Percentiles rank a stretch among this genome's conserved stretches.
Evolutionary conservation across 176 grass and related monocot species (phyloP).

Genomic region (Carex kokanica): DNA sequence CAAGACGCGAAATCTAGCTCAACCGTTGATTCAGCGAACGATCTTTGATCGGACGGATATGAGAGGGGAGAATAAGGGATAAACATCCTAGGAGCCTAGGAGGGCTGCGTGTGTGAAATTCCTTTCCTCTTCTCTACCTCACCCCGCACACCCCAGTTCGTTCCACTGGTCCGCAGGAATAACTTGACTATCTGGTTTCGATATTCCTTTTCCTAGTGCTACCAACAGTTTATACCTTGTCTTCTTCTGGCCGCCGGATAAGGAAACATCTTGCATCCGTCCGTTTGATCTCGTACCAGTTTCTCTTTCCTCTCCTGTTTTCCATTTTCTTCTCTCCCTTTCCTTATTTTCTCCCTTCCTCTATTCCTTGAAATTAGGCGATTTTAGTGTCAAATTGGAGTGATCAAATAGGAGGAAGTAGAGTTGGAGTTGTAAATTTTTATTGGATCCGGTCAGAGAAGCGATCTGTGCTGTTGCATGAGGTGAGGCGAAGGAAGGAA

Average conservation of each 20-base stretch:
- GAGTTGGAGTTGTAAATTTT: neutral
- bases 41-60: neutral
- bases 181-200: neutral
- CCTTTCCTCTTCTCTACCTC: neutral
- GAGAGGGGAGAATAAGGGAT: neutral
- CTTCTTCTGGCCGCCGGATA: constrained; percentile 20
- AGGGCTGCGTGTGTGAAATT: neutral
- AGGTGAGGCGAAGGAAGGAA: constrained; percentile 4
- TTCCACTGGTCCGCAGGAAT: neutral
- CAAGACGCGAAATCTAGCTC: neutral
- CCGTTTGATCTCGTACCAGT: constrained; percentile 20
- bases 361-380: constrained; percentile 1
- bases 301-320: neutral
- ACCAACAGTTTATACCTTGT: constrained; percentile 14
- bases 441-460: neutral
- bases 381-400: constrained; percentile 19
- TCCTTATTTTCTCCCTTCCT: constrained; percentile 1
- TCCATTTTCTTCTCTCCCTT: neutral
- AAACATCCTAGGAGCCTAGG: neutral
- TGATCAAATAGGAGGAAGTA: neutral
- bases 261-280: constrained; percentile 12
- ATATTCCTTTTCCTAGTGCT: neutral
- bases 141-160: neutral
- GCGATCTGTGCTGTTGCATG: neutral
- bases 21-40: neutral